phyloP scores from a whole-genome alignment of 2,329 filamentous ascomycete genomes.

The Magnaporthiopsis rhizophila region DNA sequence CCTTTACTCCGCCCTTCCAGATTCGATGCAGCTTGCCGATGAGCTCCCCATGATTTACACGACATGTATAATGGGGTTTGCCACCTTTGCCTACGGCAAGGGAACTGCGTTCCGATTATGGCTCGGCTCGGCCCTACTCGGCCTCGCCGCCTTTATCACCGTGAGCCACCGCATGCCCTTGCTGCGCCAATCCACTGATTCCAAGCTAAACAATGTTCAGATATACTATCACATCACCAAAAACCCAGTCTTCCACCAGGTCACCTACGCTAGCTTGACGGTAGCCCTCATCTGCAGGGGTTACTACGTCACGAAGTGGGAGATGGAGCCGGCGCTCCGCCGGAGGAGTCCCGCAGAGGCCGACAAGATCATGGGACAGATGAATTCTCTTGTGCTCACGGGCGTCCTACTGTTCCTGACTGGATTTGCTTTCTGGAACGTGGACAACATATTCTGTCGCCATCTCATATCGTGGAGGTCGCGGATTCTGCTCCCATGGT shows the following conservation, averaged over 20 bases:
- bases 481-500: constrained; percentile 69
- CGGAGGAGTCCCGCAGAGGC: constrained; percentile 42
- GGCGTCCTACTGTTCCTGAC: constrained; percentile 58
- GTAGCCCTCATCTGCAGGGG: constrained; percentile 61
- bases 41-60: constrained; percentile 55
- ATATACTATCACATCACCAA: constrained; percentile 66
- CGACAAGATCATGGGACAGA: constrained; percentile 40
- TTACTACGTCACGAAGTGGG: constrained; percentile 63
- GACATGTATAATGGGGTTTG: constrained; percentile 48
- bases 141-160: constrained; percentile 62
- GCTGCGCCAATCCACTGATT: not conserved
- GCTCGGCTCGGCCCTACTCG: constrained; percentile 49
- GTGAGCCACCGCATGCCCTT: constrained; percentile 33
- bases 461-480: constrained; percentile 58
- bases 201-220: constrained; percentile 1
- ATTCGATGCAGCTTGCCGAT: constrained; percentile 53
- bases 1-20: constrained; percentile 20
- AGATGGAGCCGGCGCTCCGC: constrained; percentile 36
- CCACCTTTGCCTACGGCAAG: constrained; percentile 65
- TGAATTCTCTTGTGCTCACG: constrained; percentile 39
- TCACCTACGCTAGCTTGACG: constrained; percentile 67
- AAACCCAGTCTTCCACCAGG: constrained; percentile 76
- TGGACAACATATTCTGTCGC: constrained; percentile 71
- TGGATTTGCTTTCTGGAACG: constrained; percentile 68
- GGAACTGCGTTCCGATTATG: constrained; percentile 32